phyloP scores from a whole-genome alignment of 2,329 filamentous ascomycete genomes.

The Fusarium vanettenii region DNA sequence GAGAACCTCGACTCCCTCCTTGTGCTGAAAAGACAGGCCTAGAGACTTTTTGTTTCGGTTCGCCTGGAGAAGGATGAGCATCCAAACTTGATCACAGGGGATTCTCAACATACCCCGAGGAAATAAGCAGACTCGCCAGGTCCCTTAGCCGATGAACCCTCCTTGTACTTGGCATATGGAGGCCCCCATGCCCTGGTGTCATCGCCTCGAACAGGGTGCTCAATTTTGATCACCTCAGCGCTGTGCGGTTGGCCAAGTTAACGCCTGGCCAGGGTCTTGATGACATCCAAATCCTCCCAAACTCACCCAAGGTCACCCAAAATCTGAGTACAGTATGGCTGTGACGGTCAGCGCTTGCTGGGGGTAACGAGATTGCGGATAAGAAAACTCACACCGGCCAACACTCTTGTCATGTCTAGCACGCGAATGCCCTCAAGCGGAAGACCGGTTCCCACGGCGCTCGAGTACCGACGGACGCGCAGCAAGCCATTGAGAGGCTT shows the following conservation, averaged over 20 bases:
- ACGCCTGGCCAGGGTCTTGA: conserved; percentile 4
- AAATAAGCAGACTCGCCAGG: conserved; percentile 97
- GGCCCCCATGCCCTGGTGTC: conserved; percentile 98
- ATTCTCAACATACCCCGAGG: conserved; percentile 72
- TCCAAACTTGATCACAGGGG: not conserved
- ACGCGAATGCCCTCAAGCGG: conserved; percentile 90
- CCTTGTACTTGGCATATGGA: conserved; percentile 84
- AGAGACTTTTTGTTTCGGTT: conserved; percentile 98
- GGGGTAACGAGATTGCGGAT: not conserved
- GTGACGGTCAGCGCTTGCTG: conserved; percentile 28
- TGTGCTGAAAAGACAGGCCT: conserved; percentile 89
- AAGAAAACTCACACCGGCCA: conserved; percentile 81
- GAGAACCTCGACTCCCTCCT: conserved; percentile 84
- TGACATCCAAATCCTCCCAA: not conserved
- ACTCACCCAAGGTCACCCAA: conserved; percentile 92
- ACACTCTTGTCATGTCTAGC: conserved; percentile 94
- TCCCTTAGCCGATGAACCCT: conserved; percentile 68
- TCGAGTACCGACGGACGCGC: conserved; percentile 46
- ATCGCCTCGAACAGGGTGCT: conserved; percentile 91
- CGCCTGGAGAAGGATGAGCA: conserved; percentile 64
- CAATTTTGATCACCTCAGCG: conserved; percentile 96
- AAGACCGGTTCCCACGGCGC: conserved; percentile 48
- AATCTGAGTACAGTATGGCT: conserved; percentile 99
- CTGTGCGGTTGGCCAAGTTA: conserved; percentile 56
- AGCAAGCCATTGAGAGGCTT: conserved; percentile 33